Base-by-base conservation (phyloP, 192 early-diverging fungal species). In the Backusella westeae region DNA sequence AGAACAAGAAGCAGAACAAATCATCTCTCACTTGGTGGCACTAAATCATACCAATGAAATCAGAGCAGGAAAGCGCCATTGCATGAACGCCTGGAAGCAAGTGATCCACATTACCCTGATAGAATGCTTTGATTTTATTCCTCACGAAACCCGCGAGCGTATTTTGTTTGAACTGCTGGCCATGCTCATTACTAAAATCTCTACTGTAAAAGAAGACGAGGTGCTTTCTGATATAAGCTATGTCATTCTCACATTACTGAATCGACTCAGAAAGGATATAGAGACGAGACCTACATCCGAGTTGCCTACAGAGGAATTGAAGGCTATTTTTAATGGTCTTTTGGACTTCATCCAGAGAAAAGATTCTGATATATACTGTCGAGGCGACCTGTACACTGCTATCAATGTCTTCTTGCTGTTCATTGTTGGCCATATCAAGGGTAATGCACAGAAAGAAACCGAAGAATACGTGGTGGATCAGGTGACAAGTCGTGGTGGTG, bases 21-120 rank as follows among this genome's bases (percentile, higher is more conserved):
- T 94, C 66, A 76, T 96, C 41, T 79, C 90, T 32, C 82, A 86
- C 49, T 87, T 91, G 67, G 85, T 94, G 66, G 90, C 90, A 35
- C 75, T 82, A 19, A 97, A 97, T 75, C 88, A 90, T 66, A 81
- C 86, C 23, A 84, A 88, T 15, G 91, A 95, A 82, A 81, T 94
- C 72, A 85, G 85, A 46, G 83, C 86, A 72, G 90, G 94, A 19
- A 87, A 91, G 23, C 81, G 82, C 39, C 90, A 91, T 53, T 90
- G 90, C n/a, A 84, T 94, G 69, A 85, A 90, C 35, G 90, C 93
- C 1, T 99, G 97, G 97, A 87, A 90, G 75, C 89, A 94, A 63
- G 81, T 96, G 32, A 86, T 94, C 5, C 91, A 96, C 59, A 85
- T 94, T 17, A 87, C 90, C 0, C 34, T 97, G 67, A 86, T 84